Evolutionary conservation across 2,329 filamentous ascomycete species (phyloP).

Genomic region (Blastomyces gilchristii): DNA sequence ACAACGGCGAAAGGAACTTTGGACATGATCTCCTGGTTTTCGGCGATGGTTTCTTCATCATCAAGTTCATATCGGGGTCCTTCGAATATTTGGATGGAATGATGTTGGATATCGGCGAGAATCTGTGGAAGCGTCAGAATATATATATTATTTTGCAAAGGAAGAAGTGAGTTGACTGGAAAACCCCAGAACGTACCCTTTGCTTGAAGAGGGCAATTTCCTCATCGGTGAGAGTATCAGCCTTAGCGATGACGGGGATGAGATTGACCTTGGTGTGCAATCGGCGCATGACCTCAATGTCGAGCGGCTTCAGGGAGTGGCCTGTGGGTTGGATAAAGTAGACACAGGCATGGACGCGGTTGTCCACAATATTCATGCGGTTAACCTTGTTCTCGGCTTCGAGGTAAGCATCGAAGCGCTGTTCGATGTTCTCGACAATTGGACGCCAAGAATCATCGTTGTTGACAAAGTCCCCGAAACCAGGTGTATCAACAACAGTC

Average conservation of each 20-base stretch:
- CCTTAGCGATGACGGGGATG: constrained; percentile 97
- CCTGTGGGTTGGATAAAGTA: constrained; percentile 99
- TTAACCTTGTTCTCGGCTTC: constrained; percentile 99
- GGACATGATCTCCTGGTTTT: constrained; percentile 99
- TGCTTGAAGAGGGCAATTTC: constrained; percentile 92
- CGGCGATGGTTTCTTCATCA: constrained; percentile 97
- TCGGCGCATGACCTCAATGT: constrained; percentile 98
- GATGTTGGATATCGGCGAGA: constrained; percentile 89
- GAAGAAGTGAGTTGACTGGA: neutral
- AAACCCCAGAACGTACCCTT: constrained; percentile 56
- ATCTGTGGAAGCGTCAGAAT: constrained; percentile 52
- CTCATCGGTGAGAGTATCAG: constrained; percentile 94
- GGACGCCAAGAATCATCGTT: constrained; percentile 99
- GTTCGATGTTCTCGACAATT: constrained; percentile 99
- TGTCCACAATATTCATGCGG: constrained; percentile 99
- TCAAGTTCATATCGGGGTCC: constrained; percentile 97
- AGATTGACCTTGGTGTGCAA: constrained; percentile 99
- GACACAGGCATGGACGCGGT: constrained; percentile 95
- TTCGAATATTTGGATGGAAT: constrained; percentile 98
- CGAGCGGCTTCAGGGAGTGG: constrained; percentile 94
- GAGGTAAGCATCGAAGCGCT: constrained; percentile 94
- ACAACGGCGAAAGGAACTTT: constrained; percentile 98
- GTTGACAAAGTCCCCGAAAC: constrained; percentile 99
- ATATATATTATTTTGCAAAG: neutral
- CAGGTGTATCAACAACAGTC: constrained; percentile 94